Evolutionary conservation across 768 basidiomycete genomes (phyloP).

Genomic region (Naganishia friedmannii): DNA sequence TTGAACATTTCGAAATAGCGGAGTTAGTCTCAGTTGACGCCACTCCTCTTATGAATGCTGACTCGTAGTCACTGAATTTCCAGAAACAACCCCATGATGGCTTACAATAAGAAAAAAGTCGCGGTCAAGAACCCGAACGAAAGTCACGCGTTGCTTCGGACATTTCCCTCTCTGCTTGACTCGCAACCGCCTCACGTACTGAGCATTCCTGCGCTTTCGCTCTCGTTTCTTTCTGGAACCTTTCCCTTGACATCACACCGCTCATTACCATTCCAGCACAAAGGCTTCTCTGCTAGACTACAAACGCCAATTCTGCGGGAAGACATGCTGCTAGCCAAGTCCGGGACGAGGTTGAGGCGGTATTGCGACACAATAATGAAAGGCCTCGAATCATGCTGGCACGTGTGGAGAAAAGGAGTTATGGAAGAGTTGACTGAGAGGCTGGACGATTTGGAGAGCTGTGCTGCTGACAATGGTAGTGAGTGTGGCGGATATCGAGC

Average conservation of each 20-base stretch:
- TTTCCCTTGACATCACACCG: constrained; percentile 10
- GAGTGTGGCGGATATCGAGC: neutral
- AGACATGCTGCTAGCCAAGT: constrained; percentile 12
- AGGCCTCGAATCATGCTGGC: constrained; percentile 16
- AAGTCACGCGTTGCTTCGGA: constrained; percentile 8
- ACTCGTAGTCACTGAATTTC: too few species aligned
- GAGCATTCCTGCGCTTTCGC: constrained; percentile 12
- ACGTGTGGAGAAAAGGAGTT: constrained; percentile 13
- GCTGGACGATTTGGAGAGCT: constrained; percentile 13
- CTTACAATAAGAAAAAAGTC: constrained; percentile 20
- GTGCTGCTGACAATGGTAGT: constrained; percentile 17
- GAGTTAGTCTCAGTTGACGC: constrained; percentile 4
- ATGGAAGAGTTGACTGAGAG: constrained; percentile 20
- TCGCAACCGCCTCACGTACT: constrained; percentile 13
- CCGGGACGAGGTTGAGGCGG: neutral
- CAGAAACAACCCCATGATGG: constrained; percentile 17
- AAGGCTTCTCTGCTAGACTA: neutral
- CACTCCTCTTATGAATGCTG: neutral
- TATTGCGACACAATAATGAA: constrained; percentile 20
- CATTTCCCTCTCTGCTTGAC: constrained; percentile 8
- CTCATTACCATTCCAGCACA: constrained; percentile 5
- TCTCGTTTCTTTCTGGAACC: constrained; percentile 6
- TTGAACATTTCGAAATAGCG: constrained; percentile 20
- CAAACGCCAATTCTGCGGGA: constrained; percentile 6
- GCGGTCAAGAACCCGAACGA: constrained; percentile 1